phyloP scores from a whole-genome alignment of 257 asterid species.

The Solanum habrochaites region DNA sequence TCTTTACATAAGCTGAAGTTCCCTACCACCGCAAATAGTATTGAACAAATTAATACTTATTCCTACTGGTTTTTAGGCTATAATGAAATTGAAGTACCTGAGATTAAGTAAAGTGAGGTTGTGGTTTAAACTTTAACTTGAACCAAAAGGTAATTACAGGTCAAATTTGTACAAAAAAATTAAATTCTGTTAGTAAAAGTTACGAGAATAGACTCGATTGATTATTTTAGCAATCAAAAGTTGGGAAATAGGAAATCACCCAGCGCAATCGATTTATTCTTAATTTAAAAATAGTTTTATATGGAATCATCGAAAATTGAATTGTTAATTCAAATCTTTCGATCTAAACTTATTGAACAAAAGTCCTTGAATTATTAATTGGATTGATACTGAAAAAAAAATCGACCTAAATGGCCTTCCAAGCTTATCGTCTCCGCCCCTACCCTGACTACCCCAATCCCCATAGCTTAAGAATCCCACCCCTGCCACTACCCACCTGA shows the following conservation, averaged over 20 bases:
- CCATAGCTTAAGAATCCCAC: neutral
- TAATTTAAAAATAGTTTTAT: neutral
- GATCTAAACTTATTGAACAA: neutral
- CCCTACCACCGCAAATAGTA: neutral
- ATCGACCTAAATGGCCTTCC: neutral
- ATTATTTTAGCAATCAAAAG: neutral
- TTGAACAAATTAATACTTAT: neutral
- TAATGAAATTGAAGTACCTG: neutral
- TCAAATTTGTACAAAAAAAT: neutral
- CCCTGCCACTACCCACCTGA: neutral
- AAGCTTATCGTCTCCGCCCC: neutral
- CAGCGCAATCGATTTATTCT: neutral
- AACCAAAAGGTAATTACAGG: neutral
- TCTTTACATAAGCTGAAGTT: neutral
- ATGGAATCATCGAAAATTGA: neutral
- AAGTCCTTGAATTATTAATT: rapidly evolving
- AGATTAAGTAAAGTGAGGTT: neutral
- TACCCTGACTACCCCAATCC: no score
- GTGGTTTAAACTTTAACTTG: neutral
- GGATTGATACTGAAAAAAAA: neutral
- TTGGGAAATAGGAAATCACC: neutral
- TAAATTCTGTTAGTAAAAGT: neutral
- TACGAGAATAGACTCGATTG: neutral
- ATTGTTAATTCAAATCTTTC: neutral
- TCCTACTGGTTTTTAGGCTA: neutral